Percentiles rank a stretch among this genome's conserved stretches.
Evolutionary conservation across 78 protist genomes (phyloP).

Genomic region (Cavenderia fasciculata): DNA sequence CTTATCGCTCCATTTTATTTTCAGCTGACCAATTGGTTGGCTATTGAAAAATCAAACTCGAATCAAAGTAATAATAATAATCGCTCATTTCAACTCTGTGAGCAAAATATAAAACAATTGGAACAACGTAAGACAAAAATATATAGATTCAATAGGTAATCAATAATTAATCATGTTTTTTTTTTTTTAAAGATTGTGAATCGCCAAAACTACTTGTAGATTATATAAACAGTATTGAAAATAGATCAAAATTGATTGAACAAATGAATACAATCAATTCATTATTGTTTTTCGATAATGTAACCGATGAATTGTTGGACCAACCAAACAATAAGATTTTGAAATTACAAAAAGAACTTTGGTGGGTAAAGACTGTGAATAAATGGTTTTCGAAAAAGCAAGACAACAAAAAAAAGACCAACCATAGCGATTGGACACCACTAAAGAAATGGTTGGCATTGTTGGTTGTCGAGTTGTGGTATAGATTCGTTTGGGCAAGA

Average conservation of each 20-base stretch:
- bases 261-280: neutral
- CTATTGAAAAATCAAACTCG: neutral
- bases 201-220: neutral
- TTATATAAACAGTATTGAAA: neutral
- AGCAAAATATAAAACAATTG: neutral
- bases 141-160: neutral
- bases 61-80: neutral
- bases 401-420: neutral
- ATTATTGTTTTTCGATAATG: neutral
- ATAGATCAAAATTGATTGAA: neutral
- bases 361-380: constrained; percentile 56
- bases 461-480: constrained; percentile 48
- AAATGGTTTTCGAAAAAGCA: constrained; percentile 6
- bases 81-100: neutral
- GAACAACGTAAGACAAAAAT: neutral
- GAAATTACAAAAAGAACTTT: constrained; percentile 44
- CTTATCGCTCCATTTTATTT: constrained; percentile 11
- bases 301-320: neutral
- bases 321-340: constrained; percentile 2
- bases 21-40: constrained; percentile 14
- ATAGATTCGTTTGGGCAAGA: constrained; percentile 66
- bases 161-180: neutral
- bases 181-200: neutral
- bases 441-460: constrained; percentile 58
- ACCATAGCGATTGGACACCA: no score